These are phyloP conservation scores for Sporothrix pseudoabietina DNA, from an alignment of 2,329 filamentous ascomycete genomes.

Conservation along the genomic window DNA sequence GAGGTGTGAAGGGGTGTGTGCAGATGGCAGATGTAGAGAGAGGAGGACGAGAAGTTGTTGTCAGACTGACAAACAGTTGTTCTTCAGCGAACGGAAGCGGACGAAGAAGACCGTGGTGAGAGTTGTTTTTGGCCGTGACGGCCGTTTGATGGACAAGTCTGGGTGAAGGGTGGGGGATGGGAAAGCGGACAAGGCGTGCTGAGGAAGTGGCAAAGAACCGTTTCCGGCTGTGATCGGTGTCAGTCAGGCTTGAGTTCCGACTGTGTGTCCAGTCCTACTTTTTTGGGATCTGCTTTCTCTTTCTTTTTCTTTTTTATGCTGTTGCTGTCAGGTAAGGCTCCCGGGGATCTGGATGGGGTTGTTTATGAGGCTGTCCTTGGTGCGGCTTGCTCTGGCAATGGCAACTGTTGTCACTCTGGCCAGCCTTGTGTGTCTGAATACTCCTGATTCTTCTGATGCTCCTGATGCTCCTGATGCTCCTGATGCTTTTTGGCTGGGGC, in stretches of 20 bases:
- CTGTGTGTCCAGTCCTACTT: conserved; percentile 5
- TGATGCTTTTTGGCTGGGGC: neutral
- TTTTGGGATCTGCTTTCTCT: neutral
- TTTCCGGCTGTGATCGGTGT: conserved; percentile 26
- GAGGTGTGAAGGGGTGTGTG: neutral
- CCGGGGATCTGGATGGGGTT: neutral
- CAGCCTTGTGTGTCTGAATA: neutral
- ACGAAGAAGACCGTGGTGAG: neutral
- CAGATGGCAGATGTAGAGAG: neutral
- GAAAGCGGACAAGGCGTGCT: neutral
- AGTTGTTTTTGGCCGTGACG: neutral
- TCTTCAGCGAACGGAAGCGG: neutral
- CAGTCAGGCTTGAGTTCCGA: neutral
- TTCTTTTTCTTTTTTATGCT: neutral
- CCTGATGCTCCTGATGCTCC: neutral
- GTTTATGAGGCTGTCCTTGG: neutral
- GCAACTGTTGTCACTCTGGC: neutral
- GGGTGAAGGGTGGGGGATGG: neutral
- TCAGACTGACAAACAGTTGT: neutral
- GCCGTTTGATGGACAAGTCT: neutral
- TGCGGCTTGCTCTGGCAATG: neutral
- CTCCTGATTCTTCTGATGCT: neutral
- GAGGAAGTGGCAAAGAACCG: conserved; percentile 21
- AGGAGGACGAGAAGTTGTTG: neutral
- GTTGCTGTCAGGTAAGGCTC: neutral